Evolutionary conservation across 2,329 filamentous ascomycete species (phyloP).

Genomic region (Claviceps spartinae): DNA sequence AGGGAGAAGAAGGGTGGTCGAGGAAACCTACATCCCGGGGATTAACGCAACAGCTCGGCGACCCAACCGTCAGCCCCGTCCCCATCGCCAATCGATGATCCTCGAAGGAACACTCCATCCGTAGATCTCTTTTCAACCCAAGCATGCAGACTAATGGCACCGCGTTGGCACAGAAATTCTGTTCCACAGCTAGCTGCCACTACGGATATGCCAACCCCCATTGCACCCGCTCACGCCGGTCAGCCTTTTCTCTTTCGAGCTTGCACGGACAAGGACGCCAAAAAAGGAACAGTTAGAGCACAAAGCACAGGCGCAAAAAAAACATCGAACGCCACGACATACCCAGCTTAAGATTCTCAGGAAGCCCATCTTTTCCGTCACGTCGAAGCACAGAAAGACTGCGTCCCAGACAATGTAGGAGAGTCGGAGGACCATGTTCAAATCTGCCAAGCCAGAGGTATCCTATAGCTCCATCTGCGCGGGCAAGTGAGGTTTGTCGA

Average conservation of each 20-base stretch:
- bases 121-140: conserved; percentile 22
- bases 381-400: conserved; percentile 26
- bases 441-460: conserved; percentile 25
- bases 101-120: conserved; percentile 7
- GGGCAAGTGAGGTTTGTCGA: conserved; percentile 12
- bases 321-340: background rate
- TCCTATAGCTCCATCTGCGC: conserved; percentile 25
- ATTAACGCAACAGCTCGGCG: conserved; percentile 18
- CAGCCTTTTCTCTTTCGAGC: background rate
- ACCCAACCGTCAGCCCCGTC: conserved; percentile 1
- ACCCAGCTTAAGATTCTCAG: conserved; percentile 24
- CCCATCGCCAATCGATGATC: conserved; percentile 4
- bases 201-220: background rate
- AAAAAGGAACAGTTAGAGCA: background rate
- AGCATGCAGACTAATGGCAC: conserved; percentile 19
- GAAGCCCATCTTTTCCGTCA: conserved; percentile 20
- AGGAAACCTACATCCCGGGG: conserved; percentile 14
- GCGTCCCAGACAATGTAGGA: conserved; percentile 24
- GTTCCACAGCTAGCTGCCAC: conserved; percentile 12
- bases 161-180: conserved; percentile 1
- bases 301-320: background rate
- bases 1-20: background rate
- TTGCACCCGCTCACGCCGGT: background rate
- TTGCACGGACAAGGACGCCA: background rate
- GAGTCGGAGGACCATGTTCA: conserved; percentile 20